Evolutionary conservation across 495 filamentous ascomycete genomes (phyloP), one percentile per base, ranked within the genome.

Genomic region (Aspergillus baeticus): DNA sequence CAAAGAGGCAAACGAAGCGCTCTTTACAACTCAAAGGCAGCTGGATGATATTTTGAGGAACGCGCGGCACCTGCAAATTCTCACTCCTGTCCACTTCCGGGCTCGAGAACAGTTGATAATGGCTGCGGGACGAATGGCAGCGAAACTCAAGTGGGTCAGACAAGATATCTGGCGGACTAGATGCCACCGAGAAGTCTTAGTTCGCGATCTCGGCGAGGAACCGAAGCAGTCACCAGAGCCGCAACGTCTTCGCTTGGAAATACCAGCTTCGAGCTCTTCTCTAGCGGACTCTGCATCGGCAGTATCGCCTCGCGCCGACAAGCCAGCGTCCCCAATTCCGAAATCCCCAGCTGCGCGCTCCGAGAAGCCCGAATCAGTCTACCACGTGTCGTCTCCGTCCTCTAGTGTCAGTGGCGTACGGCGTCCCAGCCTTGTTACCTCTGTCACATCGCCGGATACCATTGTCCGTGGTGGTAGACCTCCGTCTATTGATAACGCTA

Each of bases 101-200:
- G 92, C 91, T 6, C 78, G 94, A 50, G 94, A 98, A 63, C 81
- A 90, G 26, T 83, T 97, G 52, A 81, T 97, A 20, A 77, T 91
- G 61, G 87, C 90, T 31, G 95, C 94, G 13, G 92, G 86, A 3
- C 83, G 87, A 10, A 86, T 96, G 73, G 84, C 92, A 21, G 92
- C 92, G 6, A 92, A 94, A 62, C 75, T 98, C 35, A 93, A 95
- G 66, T 97, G 92, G 93, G 84, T 87, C 17, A 79, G 94, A 55
- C 91, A 92, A 68, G 92, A 96, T 58, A 93, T 96, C 11, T 97
- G 91, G 91, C 90, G 87, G 22, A 80, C 92, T 55, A 92, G 83
- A 66, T 97, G 92, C 58, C 91, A 98, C 69, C 87, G 87, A 48
- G 92, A 96, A 64, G 89, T 99, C 51, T 79, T 98, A 11, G 76